Conservation (phyloP, 805 yeast species). For the Kluyveromyces dobzhanskii region DNA sequence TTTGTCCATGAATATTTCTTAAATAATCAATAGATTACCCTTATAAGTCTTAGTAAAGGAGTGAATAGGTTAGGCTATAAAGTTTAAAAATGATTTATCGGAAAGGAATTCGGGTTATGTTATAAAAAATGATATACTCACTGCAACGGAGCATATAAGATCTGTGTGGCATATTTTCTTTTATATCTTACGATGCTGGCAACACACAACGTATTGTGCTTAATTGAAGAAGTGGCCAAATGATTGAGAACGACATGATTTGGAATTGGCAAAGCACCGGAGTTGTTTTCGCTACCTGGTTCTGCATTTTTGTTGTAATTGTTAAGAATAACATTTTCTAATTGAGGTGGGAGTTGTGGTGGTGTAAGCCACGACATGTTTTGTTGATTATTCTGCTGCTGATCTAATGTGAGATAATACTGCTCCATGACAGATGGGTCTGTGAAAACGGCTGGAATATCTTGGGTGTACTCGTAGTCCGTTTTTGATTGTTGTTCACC, state of each 20-base stretch:
- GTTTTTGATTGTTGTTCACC: conserved; percentile 39
- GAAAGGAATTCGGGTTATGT: no score
- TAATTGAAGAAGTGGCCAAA: conserved; percentile 90
- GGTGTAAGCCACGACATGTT: conserved; percentile 69
- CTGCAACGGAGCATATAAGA: conserved; percentile 80
- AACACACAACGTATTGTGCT: conserved; percentile 88
- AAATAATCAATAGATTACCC: no score
- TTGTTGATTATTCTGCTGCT: conserved; percentile 50
- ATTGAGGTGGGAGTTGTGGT: conserved; percentile 94
- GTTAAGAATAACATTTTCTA: conserved; percentile 88
- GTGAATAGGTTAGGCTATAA: no score
- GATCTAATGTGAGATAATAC: conserved; percentile 69
- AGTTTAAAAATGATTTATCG: no score
- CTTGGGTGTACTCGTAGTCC: conserved; percentile 42
- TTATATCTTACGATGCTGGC: conserved; percentile 86
- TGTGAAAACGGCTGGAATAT: conserved; percentile 75
- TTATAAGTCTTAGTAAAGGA: no score
- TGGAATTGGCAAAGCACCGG: conserved; percentile 88
- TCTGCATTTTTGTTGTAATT: conserved; percentile 37
- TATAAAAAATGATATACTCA: no score
- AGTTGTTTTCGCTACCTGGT: conserved; percentile 50
- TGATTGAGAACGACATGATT: conserved; percentile 92
- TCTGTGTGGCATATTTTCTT: conserved; percentile 84
- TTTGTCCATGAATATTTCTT: no score
- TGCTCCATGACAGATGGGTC: conserved; percentile 86